phyloP scores from a whole-genome alignment of 192 early-diverging fungal genomes.

The Phlyctochytrium planicorne region DNA sequence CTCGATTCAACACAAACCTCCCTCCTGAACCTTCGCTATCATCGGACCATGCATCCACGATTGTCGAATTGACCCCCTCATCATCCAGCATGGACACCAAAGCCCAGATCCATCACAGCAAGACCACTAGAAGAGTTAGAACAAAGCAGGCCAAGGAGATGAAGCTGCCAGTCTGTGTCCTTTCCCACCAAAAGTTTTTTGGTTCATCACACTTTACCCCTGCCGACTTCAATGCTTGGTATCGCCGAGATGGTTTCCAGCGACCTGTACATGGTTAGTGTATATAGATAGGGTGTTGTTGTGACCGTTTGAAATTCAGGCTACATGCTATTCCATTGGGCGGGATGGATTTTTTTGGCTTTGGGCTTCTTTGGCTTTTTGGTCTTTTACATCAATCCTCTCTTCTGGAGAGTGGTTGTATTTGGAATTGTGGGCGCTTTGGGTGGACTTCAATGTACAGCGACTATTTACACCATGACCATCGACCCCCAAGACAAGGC shows the following conservation, averaged over 20 bases:
- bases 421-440: conserved; percentile 16
- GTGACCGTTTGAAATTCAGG: not conserved
- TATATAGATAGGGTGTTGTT: not conserved
- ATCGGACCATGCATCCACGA: too few relatives aligned
- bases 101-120: conserved; percentile 1
- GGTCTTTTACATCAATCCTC: conserved; percentile 19
- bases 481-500: conserved; percentile 40
- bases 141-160: conserved; percentile 15
- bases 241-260: conserved; percentile 32
- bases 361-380: conserved; percentile 34
- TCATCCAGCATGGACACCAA: too few relatives aligned
- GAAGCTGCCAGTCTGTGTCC: conserved; percentile 34
- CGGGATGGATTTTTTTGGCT: conserved; percentile 30
- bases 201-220: conserved; percentile 24
- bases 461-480: conserved; percentile 37
- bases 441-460: conserved; percentile 14
- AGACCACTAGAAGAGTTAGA: conserved; percentile 1
- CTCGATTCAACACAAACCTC: too few relatives aligned
- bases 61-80: too few relatives aligned
- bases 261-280: conserved; percentile 40
- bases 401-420: conserved; percentile 7
- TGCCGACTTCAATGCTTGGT: conserved; percentile 43
- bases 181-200: conserved; percentile 33
- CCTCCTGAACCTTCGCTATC: too few relatives aligned
- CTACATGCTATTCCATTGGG: conserved; percentile 33